phyloP scores from a whole-genome alignment of 371 early-diverging fungal species.

The Mortierella sp. region DNA sequence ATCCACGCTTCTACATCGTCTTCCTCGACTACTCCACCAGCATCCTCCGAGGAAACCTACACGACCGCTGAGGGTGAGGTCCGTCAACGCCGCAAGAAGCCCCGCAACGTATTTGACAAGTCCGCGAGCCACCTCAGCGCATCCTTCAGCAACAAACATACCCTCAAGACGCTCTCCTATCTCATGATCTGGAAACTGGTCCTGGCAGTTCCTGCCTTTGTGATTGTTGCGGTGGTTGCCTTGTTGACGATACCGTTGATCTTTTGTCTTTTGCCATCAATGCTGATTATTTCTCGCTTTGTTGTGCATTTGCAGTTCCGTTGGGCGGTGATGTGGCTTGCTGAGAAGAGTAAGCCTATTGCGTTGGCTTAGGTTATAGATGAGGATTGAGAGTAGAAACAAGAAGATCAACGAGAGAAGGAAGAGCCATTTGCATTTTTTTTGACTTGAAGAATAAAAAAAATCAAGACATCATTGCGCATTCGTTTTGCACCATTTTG shows the following conservation, averaged over 20 bases:
- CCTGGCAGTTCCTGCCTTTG: constrained; percentile 36
- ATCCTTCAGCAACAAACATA: constrained; percentile 22
- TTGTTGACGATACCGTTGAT: constrained; percentile 42
- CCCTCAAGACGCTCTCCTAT: constrained; percentile 32
- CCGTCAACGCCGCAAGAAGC: constrained; percentile 4
- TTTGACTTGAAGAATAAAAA: neutral
- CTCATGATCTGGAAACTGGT: constrained; percentile 43
- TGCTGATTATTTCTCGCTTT: constrained; percentile 26
- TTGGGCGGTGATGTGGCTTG: constrained; percentile 48
- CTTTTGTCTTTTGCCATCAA: constrained; percentile 41
- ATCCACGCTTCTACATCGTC: neutral
- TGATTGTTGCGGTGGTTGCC: constrained; percentile 16
- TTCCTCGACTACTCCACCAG: too few relatives aligned
- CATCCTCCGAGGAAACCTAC: neutral
- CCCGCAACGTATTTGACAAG: constrained; percentile 31
- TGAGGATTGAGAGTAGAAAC: neutral
- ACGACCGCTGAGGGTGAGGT: neutral
- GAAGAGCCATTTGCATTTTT: neutral
- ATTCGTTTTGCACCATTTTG: too few relatives aligned
- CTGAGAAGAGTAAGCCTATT: constrained; percentile 37
- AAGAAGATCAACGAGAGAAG: neutral
- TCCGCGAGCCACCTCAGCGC: constrained; percentile 25
- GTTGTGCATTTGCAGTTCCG: constrained; percentile 45
- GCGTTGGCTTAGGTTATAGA: constrained; percentile 18
- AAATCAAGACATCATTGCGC: neutral